phyloP scores from a whole-genome alignment of 805 yeast genomes.

The Helenozyma rhizophorensis region DNA sequence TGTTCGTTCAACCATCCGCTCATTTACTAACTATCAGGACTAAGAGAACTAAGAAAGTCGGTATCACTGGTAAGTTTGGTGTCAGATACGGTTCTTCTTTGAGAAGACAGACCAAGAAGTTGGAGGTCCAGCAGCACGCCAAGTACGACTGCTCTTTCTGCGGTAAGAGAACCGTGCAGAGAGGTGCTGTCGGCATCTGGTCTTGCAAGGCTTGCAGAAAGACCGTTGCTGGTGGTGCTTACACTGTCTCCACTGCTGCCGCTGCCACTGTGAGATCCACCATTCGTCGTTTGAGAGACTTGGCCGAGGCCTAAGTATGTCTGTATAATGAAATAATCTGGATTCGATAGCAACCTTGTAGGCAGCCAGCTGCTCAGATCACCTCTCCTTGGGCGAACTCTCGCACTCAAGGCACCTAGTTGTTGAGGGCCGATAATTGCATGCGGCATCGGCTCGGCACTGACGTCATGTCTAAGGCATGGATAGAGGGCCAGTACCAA shows the following conservation, averaged over 20 bases:
- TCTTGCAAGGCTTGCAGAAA: slow-evolving; percentile 89
- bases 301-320: slow-evolving; percentile 90
- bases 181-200: slow-evolving; percentile 99
- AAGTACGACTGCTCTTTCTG: slow-evolving; percentile 99
- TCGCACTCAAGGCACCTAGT: too few species aligned
- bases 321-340: slow-evolving; percentile 14
- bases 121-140: slow-evolving; percentile 98
- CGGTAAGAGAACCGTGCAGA: slow-evolving; percentile 97
- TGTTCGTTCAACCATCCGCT: too few species aligned
- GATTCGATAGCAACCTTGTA: too few species aligned
- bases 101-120: slow-evolving; percentile 99
- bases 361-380: too few species aligned
- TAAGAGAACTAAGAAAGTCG: slow-evolving; percentile 99
- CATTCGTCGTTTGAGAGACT: slow-evolving; percentile 99
- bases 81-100: slow-evolving; percentile 99
- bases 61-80: slow-evolving; percentile 99
- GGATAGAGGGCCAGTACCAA: too few species aligned
- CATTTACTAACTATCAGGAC: slow-evolving; percentile 68
- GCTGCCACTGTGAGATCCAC: slow-evolving; percentile 99
- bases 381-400: too few species aligned
- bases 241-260: slow-evolving; percentile 98
- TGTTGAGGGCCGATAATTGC: too few species aligned
- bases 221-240: slow-evolving; percentile 99
- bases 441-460: too few species aligned
- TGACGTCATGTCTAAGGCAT: too few species aligned